Percentiles rank a stretch among this genome's conserved stretches.
phyloP scores from a whole-genome alignment of 768 basidiomycete genomes.

The Suillus clintonianus region DNA sequence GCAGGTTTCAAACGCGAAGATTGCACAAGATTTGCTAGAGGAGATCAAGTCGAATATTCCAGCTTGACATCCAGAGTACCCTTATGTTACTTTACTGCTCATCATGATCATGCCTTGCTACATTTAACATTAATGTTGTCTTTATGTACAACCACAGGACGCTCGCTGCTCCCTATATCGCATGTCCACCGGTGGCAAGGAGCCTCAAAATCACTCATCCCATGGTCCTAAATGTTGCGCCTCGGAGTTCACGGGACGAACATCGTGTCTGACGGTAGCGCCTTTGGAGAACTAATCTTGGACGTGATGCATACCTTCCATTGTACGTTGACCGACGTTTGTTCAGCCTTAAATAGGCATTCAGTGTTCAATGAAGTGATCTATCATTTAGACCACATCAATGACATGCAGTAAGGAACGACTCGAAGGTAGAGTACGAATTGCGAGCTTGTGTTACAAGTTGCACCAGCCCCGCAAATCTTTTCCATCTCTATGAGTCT shows the following conservation, averaged over 20 bases:
- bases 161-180: background rate
- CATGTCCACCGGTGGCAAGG: background rate
- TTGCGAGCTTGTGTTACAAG: background rate
- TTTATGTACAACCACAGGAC: slow-evolving; percentile 4
- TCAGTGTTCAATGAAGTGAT: background rate
- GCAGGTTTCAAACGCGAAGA: slow-evolving; percentile 69
- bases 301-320: background rate
- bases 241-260: background rate
- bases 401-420: background rate
- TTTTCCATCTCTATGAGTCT: background rate
- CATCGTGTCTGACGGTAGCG: background rate
- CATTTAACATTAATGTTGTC: slow-evolving; percentile 36
- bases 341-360: background rate
- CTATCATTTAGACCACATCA: background rate
- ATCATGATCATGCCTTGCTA: slow-evolving; percentile 18
- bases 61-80: slow-evolving; percentile 16
- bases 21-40: slow-evolving; percentile 68
- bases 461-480: background rate
- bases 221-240: background rate
- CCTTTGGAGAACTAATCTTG: background rate
- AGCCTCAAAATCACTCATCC: background rate
- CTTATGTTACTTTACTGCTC: slow-evolving; percentile 15
- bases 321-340: background rate
- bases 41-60: slow-evolving; percentile 49
- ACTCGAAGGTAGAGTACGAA: background rate